Percentiles rank a stretch among this genome's conserved stretches.
Evolutionary conservation across 2,329 filamentous ascomycete genomes (phyloP).

Genomic region (Myriosclerotinia curreyana): DNA sequence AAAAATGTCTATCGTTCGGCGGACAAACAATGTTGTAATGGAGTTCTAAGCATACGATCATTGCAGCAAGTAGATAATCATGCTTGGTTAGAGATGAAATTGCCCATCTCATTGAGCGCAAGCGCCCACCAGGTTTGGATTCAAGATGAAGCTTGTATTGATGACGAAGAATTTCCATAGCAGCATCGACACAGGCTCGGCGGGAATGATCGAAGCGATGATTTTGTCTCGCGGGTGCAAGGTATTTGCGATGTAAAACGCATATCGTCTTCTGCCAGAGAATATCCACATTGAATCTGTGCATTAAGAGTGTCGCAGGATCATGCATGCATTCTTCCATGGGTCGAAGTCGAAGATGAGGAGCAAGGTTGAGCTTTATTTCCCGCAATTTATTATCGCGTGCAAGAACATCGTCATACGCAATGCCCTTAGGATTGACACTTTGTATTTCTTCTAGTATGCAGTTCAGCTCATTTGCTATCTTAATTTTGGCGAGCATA

Average conservation of each 20-base stretch:
- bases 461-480: conserved; percentile 66
- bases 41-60: conserved; percentile 79
- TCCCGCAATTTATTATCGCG: conserved; percentile 61
- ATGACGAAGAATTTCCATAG: conserved; percentile 75
- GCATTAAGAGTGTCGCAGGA: conserved; percentile 79
- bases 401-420: conserved; percentile 63
- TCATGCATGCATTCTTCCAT: conserved; percentile 73
- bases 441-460: conserved; percentile 65
- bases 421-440: conserved; percentile 50
- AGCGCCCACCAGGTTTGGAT: conserved; percentile 65
- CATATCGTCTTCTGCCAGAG: conserved; percentile 87
- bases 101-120: conserved; percentile 74
- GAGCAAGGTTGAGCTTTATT: conserved; percentile 66
- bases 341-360: conserved; percentile 72
- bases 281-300: conserved; percentile 79
- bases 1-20: conserved; percentile 51
- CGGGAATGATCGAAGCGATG: conserved; percentile 81
- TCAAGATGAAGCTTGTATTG: conserved; percentile 74
- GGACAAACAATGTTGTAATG: conserved; percentile 59
- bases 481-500: conserved; percentile 65
- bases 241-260: conserved; percentile 83
- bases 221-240: conserved; percentile 73
- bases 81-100: conserved; percentile 75
- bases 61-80: conserved; percentile 78
- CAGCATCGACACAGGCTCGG: conserved; percentile 79